A percentile compares a stretch with the other conserved stretches of the same genome.
Evolutionary conservation across 306 rosid genomes (phyloP).

Genomic region (Gleditsia sinensis): DNA sequence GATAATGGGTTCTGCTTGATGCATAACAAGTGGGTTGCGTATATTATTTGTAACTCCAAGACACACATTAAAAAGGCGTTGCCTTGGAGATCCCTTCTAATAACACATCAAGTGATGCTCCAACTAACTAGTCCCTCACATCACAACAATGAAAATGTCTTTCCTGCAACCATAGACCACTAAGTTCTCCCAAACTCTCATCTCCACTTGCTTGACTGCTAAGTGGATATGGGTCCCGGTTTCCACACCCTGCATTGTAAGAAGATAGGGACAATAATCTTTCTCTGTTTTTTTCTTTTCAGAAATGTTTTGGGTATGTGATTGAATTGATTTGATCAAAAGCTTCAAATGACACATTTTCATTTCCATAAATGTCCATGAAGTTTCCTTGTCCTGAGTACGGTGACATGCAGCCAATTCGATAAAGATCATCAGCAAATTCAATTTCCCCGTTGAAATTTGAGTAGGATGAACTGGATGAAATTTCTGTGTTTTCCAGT

Average conservation of each 20-base stretch:
- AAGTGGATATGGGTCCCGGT: slow-evolving; percentile 40
- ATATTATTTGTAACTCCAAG: slow-evolving; percentile 54
- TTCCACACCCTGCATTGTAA: slow-evolving; percentile 30
- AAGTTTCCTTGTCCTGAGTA: slow-evolving; percentile 52
- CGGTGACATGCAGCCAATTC: slow-evolving; percentile 51
- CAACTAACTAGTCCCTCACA: slow-evolving; percentile 7
- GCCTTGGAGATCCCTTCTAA: slow-evolving; percentile 57
- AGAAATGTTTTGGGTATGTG: slow-evolving; percentile 47
- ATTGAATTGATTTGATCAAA: slow-evolving; percentile 49
- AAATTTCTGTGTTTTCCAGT: slow-evolving; percentile 53
- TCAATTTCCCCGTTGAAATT: slow-evolving; percentile 58
- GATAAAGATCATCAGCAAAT: slow-evolving; percentile 46
- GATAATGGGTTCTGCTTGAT: slow-evolving; percentile 26
- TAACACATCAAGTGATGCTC: slow-evolving; percentile 2
- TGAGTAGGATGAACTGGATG: slow-evolving; percentile 74
- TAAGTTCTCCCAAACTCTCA: slow-evolving; percentile 30
- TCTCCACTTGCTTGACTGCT: slow-evolving; percentile 40
- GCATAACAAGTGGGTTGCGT: slow-evolving; percentile 25
- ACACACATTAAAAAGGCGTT: slow-evolving; percentile 84
- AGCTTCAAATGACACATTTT: slow-evolving; percentile 53
- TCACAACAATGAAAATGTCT: slow-evolving; percentile 37
- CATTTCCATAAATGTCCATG: slow-evolving; percentile 53
- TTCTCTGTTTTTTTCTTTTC: slow-evolving; percentile 40
- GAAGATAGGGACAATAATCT: slow-evolving; percentile 18
- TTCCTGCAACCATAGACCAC: slow-evolving; percentile 38